Evolutionary conservation across 768 basidiomycete species (phyloP).

Genomic region (Candolleomyces efflorescens): DNA sequence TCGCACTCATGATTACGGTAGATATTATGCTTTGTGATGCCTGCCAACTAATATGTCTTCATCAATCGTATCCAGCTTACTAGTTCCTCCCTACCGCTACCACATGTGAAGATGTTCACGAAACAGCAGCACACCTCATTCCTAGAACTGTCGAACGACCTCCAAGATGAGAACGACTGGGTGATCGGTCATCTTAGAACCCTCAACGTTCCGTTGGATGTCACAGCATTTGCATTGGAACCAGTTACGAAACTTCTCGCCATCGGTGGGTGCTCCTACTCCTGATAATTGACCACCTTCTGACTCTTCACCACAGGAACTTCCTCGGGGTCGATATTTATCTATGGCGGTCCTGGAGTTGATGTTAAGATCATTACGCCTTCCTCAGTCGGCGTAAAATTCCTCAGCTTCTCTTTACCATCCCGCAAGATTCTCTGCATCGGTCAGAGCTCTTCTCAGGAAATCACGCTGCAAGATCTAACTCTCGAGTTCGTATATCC

Average conservation of each 20-base stretch:
- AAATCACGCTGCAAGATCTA: neutral
- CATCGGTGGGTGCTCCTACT: slow-evolving; percentile 35
- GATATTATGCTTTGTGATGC: neutral
- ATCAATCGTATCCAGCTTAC: neutral
- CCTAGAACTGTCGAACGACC: slow-evolving; percentile 52
- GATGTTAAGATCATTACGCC: slow-evolving; percentile 44
- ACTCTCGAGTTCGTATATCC: neutral
- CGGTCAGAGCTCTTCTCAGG: slow-evolving; percentile 33
- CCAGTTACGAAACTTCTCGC: slow-evolving; percentile 60
- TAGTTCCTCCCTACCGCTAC: neutral
- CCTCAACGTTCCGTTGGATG: slow-evolving; percentile 46
- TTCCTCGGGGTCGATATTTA: slow-evolving; percentile 51
- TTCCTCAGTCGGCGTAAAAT: slow-evolving; percentile 45
- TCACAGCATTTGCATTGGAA: slow-evolving; percentile 53
- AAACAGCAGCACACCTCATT: slow-evolving; percentile 32
- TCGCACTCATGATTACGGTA: slow-evolving; percentile 3
- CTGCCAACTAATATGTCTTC: neutral
- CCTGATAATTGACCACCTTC: neutral
- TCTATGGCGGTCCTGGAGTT: slow-evolving; percentile 70
- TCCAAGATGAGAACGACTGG: slow-evolving; percentile 58
- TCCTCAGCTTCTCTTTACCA: slow-evolving; percentile 57
- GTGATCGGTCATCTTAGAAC: slow-evolving; percentile 44
- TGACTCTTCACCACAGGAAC: slow-evolving; percentile 45
- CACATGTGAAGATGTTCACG: slow-evolving; percentile 32
- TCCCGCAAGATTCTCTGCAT: slow-evolving; percentile 55